These are phyloP conservation scores for Aspergillus jensenii DNA, from an alignment of 2,329 filamentous ascomycete genomes.

Conservation along the genomic window DNA sequence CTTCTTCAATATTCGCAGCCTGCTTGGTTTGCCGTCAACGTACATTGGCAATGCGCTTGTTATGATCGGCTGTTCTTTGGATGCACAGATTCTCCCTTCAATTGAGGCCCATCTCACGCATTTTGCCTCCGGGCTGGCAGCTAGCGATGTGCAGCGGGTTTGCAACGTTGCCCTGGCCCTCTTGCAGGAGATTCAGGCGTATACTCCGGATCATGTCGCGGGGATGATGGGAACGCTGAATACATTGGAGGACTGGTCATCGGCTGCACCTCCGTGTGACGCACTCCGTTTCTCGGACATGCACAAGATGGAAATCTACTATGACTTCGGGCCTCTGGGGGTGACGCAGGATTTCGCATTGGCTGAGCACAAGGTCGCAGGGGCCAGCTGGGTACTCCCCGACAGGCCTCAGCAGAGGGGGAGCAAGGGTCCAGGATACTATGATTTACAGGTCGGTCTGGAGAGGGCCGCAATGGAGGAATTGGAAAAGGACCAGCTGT, in stretches of 20 bases:
- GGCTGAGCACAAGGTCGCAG: no score
- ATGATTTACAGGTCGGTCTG: not conserved
- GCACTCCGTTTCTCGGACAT: not conserved
- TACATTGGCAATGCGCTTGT: not conserved
- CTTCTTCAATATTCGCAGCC: not conserved
- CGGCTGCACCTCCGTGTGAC: not conserved
- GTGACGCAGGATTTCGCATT: no score
- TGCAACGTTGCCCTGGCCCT: not conserved
- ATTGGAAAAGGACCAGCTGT: not conserved
- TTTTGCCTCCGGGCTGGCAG: not conserved
- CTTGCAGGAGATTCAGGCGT: not conserved
- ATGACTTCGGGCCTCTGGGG: not conserved
- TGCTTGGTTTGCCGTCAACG: not conserved
- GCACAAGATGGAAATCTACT: not conserved
- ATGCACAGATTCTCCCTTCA: not conserved
- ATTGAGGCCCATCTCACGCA: not conserved
- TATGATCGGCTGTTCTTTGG: not conserved
- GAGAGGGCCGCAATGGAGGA: not conserved
- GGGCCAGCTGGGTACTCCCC: no score
- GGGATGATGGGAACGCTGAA: not conserved
- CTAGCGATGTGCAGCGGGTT: not conserved
- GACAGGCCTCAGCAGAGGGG: no score
- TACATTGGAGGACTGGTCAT: not conserved
- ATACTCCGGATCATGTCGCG: not conserved
- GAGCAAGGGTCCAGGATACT: not conserved